Evolutionary conservation across 176 grass and related monocot species (phyloP), one percentile per base, ranked within the genome.

Genomic region (Elymus sibiricus): DNA sequence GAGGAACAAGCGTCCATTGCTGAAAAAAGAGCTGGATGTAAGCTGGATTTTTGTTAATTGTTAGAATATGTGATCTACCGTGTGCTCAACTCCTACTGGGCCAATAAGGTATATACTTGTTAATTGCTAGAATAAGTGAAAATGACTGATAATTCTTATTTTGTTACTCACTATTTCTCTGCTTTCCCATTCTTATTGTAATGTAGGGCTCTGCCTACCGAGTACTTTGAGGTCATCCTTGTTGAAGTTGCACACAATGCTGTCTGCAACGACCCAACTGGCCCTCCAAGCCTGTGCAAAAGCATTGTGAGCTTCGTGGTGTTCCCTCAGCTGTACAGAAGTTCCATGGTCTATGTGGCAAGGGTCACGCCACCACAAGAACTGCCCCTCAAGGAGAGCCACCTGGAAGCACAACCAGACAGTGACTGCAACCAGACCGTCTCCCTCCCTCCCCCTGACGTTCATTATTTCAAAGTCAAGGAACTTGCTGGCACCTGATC

Each of bases 1-100:
- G 85, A 92, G 88, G 80, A 94, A 94, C 92, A 97, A 97, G 79
- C 88, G 40, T 94, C 92, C 49, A 88, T 97, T 83, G 94, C 94
- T 85, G 94, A 97, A 83, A 90, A 97, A 62, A 94, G 94, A 88
- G 94, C 88, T 77, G 92, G 94, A 7, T 82, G 90, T 4, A 97
- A 85, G 85, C 47, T 97, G 82, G 94, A 49, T 39, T 2, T 2
- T 39, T 39, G 38, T 8, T 39, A 9, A 39, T 39, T 39, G 38
- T 2, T 39, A 39, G 38, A 39, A 39, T 39, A 39, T 39, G 38
- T 49, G 47, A 14, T 49, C 14, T 17, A 39, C 14, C 47, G 1
- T 49, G 5, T 49, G 47, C 47, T 49, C 47, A 49, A 49, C 14
- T 49, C 7, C 47, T 49, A 5, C 14, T 49, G 1, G 15, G 15